Conservation (phyloP, 2,329 filamentous ascomycete genomes). For the Talaromyces pinophilus region DNA sequence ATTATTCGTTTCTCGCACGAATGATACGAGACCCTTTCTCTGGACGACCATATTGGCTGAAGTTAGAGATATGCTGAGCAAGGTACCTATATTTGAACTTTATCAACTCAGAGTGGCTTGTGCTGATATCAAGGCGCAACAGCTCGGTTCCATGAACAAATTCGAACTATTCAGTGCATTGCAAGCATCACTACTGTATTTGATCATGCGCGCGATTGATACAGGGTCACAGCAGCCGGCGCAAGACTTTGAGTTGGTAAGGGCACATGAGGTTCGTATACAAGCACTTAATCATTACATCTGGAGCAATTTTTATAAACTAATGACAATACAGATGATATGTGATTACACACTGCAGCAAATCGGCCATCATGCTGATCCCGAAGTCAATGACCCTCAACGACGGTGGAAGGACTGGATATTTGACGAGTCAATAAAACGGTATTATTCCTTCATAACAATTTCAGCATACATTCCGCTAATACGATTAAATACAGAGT, state of each 20-base stretch:
- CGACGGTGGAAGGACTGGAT: conserved; percentile 20
- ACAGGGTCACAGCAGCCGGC: not conserved
- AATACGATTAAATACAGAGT: conserved; percentile 7
- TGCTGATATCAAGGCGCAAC: not conserved
- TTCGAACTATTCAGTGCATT: conserved; percentile 20
- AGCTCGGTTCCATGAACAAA: conserved; percentile 16
- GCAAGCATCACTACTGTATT: conserved; percentile 16
- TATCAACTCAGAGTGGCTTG: not conserved
- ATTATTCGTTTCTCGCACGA: conserved; percentile 11
- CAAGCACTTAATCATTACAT: not conserved
- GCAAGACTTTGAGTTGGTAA: conserved; percentile 17
- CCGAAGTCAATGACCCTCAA: conserved; percentile 9
- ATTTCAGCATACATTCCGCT: not conserved
- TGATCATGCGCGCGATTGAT: conserved; percentile 24
- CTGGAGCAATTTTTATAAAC: not conserved
- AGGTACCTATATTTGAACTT: conserved; percentile 1
- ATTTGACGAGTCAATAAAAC: conserved; percentile 20
- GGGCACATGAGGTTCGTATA: conserved; percentile 16
- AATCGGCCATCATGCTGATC: not conserved
- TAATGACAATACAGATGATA: conserved; percentile 6
- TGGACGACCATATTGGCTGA: conserved; percentile 20
- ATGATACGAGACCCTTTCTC: conserved; percentile 19
- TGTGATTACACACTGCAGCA: conserved; percentile 12
- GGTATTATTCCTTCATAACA: not conserved
- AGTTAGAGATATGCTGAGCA: conserved; percentile 2